phyloP scores from a whole-genome alignment of 352 stramenopile genomes.

The Pythium phragmiticola region DNA sequence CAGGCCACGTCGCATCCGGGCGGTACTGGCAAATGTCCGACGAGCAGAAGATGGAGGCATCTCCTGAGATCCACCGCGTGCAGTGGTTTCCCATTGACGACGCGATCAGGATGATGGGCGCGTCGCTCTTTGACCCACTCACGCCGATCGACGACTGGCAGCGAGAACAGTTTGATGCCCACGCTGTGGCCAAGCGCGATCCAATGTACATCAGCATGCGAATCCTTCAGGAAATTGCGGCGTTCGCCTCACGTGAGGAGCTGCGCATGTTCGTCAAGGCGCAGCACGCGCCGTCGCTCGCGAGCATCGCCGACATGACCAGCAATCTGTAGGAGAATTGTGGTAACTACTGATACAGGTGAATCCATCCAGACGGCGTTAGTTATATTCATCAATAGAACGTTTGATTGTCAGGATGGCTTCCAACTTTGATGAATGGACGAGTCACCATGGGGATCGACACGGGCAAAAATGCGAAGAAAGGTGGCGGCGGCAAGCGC shows the following conservation, averaged over 20 bases:
- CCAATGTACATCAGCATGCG: constrained; percentile 56
- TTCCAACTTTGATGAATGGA: constrained; percentile 7
- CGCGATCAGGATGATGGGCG: constrained; percentile 47
- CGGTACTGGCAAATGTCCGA: constrained; percentile 40
- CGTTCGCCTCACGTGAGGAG: constrained; percentile 24
- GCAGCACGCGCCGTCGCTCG: constrained; percentile 26
- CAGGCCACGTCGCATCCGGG: constrained; percentile 27
- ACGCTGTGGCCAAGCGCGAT: constrained; percentile 39
- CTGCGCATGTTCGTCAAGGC: constrained; percentile 29
- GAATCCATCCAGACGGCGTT: background rate
- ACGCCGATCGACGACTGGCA: constrained; percentile 46
- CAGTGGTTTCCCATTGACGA: constrained; percentile 55
- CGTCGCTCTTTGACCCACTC: constrained; percentile 28
- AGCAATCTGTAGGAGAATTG: constrained; percentile 14
- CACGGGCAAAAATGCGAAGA: constrained; percentile 13
- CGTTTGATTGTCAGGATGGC: constrained; percentile 17
- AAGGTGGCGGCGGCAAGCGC: constrained; percentile 18
- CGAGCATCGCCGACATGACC: constrained; percentile 8
- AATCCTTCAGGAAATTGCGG: constrained; percentile 39
- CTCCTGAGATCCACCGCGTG: constrained; percentile 52
- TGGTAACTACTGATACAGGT: background rate
- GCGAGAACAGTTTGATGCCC: constrained; percentile 33
- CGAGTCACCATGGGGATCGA: constrained; percentile 14
- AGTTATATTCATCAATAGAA: constrained; percentile 19
- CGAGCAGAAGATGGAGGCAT: constrained; percentile 45